phyloP scores from a whole-genome alignment of 306 rosid genomes.

The Trifolium pratense region DNA sequence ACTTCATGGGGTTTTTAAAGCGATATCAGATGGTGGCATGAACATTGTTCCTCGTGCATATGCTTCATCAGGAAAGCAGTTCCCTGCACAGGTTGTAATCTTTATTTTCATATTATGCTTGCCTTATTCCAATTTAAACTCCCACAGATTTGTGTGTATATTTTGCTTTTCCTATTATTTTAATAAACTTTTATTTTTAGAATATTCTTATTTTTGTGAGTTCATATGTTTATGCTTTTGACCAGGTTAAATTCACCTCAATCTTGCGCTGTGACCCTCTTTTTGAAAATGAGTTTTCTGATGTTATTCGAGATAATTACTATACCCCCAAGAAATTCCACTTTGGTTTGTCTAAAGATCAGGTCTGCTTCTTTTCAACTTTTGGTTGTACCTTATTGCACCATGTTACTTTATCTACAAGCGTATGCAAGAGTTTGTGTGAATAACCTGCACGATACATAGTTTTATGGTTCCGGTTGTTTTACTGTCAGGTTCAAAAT shows the following conservation, averaged over 20 bases:
- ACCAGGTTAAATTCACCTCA: conserved; percentile 50
- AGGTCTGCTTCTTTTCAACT: conserved; percentile 48
- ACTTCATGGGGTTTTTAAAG: conserved; percentile 63
- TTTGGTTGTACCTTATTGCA: conserved; percentile 19
- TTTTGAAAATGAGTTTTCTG: conserved; percentile 51
- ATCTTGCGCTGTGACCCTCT: conserved; percentile 58
- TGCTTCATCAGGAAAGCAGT: conserved; percentile 52
- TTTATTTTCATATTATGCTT: neutral
- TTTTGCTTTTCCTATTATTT: neutral
- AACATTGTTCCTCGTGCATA: conserved; percentile 53
- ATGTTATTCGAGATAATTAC: conserved; percentile 57
- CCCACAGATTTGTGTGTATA: neutral
- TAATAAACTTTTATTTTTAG: neutral
- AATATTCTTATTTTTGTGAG: neutral
- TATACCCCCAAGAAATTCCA: conserved; percentile 41
- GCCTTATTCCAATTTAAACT: conserved; percentile 16
- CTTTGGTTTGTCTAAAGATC: conserved; percentile 55
- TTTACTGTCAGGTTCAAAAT: conserved; percentile 45
- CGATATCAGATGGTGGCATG: conserved; percentile 56
- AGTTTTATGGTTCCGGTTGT: conserved; percentile 35
- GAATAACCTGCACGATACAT: neutral
- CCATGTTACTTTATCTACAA: conserved; percentile 23
- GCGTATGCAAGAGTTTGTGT: neutral
- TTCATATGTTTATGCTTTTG: conserved; percentile 29
- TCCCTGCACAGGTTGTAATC: conserved; percentile 62